Evolutionary conservation across 306 rosid genomes (phyloP).

Genomic region (Pterocarpus santalinus): DNA sequence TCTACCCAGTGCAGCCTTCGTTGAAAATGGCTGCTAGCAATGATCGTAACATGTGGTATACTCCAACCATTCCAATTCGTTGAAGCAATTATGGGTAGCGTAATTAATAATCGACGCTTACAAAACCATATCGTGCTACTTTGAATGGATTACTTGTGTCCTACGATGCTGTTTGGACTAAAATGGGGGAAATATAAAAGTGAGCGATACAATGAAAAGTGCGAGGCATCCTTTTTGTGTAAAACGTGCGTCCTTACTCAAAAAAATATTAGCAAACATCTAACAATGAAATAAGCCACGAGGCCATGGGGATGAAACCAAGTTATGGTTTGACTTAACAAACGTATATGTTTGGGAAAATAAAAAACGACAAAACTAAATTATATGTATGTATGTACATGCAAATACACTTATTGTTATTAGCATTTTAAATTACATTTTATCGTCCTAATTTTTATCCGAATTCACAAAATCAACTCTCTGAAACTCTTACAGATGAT

Average conservation of each 20-base stretch:
- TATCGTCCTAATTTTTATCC: background rate
- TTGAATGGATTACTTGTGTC: background rate
- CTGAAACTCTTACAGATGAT: background rate
- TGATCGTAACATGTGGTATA: background rate
- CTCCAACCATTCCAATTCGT: background rate
- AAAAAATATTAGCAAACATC: background rate
- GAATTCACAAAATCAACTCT: background rate
- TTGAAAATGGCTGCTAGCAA: background rate
- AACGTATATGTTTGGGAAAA: background rate
- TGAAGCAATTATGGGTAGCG: background rate
- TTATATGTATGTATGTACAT: background rate
- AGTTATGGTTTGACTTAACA: background rate
- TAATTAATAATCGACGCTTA: too few species aligned
- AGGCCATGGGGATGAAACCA: background rate
- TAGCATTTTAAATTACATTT: background rate
- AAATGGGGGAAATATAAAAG: background rate
- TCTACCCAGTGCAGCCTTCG: background rate
- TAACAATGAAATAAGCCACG: background rate
- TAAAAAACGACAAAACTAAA: background rate
- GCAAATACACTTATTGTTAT: too few species aligned
- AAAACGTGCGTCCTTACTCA: background rate
- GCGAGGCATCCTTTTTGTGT: background rate
- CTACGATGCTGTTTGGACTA: background rate
- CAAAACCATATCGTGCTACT: background rate
- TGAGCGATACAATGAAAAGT: background rate